Conservation (phyloP, 2,329 filamentous ascomycete species). For the Fusarium sp. region DNA sequence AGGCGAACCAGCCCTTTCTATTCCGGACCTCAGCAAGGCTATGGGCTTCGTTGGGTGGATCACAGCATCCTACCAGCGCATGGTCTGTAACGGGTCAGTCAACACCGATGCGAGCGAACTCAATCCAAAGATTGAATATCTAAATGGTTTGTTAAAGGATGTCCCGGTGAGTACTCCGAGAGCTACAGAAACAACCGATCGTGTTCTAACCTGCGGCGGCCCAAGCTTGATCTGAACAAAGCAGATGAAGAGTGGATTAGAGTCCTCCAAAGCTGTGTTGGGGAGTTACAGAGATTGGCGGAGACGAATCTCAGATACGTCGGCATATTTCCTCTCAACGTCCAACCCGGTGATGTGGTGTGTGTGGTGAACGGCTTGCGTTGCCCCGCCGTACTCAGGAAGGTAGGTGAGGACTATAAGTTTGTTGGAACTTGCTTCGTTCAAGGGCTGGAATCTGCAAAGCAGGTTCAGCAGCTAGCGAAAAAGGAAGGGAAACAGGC, state of each 20-base stretch:
- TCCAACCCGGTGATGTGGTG: background rate
- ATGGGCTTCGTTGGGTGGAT: background rate
- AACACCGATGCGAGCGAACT: no score
- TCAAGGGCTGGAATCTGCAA: background rate
- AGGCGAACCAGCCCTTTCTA: background rate
- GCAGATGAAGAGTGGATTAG: background rate
- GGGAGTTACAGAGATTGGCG: background rate
- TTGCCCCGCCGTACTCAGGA: background rate
- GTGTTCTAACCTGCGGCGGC: background rate
- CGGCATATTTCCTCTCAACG: slow-evolving; percentile 1
- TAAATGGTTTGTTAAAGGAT: background rate
- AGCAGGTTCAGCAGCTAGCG: background rate
- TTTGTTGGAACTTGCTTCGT: slow-evolving; percentile 2
- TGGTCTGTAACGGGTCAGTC: no score
- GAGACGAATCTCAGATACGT: background rate
- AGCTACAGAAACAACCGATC: no score
- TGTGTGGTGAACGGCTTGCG: background rate
- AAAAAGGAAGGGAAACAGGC: background rate
- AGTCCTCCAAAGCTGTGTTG: background rate
- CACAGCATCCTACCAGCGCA: no score
- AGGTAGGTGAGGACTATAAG: background rate
- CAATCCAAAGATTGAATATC: background rate
- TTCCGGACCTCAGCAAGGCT: background rate
- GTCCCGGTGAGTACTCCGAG: background rate
- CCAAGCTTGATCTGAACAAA: no score